Evolutionary conservation across 176 grass and related monocot genomes (phyloP).

Genomic region (Aegilops longissima): DNA sequence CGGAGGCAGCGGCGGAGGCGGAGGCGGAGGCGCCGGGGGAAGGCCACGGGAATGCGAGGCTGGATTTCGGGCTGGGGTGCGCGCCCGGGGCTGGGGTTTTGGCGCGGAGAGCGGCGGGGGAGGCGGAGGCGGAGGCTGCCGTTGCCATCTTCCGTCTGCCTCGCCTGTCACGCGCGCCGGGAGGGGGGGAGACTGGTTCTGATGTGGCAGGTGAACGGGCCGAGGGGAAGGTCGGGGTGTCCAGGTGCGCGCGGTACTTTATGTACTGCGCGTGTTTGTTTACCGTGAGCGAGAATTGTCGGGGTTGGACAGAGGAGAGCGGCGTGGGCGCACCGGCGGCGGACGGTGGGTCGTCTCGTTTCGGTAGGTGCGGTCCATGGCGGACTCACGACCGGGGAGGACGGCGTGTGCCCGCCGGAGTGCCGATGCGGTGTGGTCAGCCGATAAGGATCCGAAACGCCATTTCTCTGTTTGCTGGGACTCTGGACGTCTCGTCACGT

Average conservation of each 20-base stretch:
- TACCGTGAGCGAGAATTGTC: background rate
- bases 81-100: conserved; percentile 17
- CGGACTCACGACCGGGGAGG: background rate
- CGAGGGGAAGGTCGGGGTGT: background rate
- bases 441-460: background rate
- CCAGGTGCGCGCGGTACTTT: background rate
- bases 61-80: conserved; percentile 1
- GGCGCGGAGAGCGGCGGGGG: conserved; percentile 31
- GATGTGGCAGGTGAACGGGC: background rate
- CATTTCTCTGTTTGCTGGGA: background rate
- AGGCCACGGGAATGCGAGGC: conserved; percentile 39
- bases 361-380: background rate
- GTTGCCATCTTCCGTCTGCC: conserved; percentile 35
- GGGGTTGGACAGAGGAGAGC: background rate
- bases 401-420: background rate
- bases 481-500: background rate
- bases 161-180: background rate
- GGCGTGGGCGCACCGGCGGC: conserved; percentile 27
- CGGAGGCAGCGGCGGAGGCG: background rate
- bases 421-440: background rate
- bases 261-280: background rate
- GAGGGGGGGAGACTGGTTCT: background rate
- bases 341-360: background rate
- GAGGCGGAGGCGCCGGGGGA: background rate
- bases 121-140: conserved; percentile 53